Conservation (phyloP, 225 moss, liverwort and hornwort species). For the Pleurozium schreberi region DNA sequence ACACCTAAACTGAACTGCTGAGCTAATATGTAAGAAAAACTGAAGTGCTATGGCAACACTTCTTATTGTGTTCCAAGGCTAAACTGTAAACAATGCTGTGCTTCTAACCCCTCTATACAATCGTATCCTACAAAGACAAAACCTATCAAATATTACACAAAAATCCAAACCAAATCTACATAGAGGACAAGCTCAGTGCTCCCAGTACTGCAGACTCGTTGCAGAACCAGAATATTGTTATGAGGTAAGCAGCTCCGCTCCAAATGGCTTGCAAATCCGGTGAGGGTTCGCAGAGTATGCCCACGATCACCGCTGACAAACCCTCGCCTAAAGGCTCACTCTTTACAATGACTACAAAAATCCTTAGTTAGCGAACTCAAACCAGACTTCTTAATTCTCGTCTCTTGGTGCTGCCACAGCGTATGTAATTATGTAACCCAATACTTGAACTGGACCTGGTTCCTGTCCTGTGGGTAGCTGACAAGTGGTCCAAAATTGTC, state of each 20-base stretch:
- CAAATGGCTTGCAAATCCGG: background rate
- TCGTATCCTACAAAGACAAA: conserved; percentile 3
- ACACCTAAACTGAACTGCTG: background rate
- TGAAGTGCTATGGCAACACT: background rate
- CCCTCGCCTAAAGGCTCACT: background rate
- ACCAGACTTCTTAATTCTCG: background rate
- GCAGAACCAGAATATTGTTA: background rate
- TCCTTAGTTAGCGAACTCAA: background rate
- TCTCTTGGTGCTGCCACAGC: background rate
- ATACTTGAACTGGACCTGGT: background rate
- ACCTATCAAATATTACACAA: background rate
- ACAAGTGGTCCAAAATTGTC: conserved; percentile 1
- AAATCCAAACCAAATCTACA: conserved; percentile 15
- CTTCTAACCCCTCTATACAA: conserved; percentile 1
- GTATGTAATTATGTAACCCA: background rate
- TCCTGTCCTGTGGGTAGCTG: background rate
- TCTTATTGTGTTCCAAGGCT: background rate
- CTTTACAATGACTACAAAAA: conserved; percentile 9
- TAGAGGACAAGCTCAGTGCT: background rate
- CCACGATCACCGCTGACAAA: background rate
- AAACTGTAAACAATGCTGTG: conserved; percentile 4
- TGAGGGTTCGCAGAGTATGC: background rate
- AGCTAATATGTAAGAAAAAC: background rate
- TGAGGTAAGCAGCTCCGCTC: background rate
- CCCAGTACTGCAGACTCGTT: background rate